A percentile compares a stretch with the other conserved stretches of the same genome.
phyloP scores from a whole-genome alignment of 164 flowering plant genomes.

The Macadamia integrifolia region DNA sequence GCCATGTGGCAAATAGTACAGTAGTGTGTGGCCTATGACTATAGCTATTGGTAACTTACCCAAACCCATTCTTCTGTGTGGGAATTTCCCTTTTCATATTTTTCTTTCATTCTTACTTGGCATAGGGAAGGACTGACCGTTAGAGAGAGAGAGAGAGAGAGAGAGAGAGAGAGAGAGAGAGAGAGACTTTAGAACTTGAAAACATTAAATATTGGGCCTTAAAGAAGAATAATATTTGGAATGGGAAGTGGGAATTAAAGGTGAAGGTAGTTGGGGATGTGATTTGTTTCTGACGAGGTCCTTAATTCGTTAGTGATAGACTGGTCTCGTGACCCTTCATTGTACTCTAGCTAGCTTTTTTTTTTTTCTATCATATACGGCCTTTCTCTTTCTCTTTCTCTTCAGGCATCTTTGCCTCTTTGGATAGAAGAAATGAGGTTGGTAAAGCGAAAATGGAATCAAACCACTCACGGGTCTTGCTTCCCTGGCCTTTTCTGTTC shows the following conservation, averaged over 20 bases:
- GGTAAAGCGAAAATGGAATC: slow-evolving; percentile 19
- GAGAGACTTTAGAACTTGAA: background rate
- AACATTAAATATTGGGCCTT: background rate
- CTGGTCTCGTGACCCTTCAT: slow-evolving; percentile 52
- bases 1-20: no score
- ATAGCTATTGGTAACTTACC: no score
- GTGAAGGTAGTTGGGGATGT: background rate
- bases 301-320: background rate
- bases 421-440: background rate
- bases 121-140: no score
- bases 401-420: no score
- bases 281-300: slow-evolving; percentile 9
- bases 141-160: background rate
- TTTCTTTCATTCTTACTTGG: no score
- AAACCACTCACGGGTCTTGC: slow-evolving; percentile 7
- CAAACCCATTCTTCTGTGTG: no score
- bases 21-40: no score
- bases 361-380: slow-evolving; percentile 9
- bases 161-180: slow-evolving; percentile 1
- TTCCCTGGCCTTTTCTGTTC: no score
- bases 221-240: background rate
- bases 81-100: no score
- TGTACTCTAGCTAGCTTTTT: slow-evolving; percentile 34
- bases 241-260: background rate
- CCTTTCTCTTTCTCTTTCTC: no score